phyloP scores from a whole-genome alignment of 2,329 filamentous ascomycete species.

The Microsporum ferrugineum region DNA sequence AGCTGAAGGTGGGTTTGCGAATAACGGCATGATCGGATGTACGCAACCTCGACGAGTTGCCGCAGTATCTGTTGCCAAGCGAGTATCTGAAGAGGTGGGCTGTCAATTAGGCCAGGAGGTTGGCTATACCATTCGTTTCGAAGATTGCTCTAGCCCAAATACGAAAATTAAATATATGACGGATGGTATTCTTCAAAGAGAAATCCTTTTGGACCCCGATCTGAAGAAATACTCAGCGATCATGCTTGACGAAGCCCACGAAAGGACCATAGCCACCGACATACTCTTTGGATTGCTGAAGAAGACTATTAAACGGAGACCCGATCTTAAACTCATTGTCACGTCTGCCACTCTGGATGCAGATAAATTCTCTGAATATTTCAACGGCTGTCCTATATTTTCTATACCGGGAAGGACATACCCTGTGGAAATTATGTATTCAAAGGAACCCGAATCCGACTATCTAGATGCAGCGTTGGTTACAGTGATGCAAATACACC shows the following conservation, averaged over 20 bases:
- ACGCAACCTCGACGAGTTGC: constrained; percentile 95
- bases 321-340: constrained; percentile 88
- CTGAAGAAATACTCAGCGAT: constrained; percentile 86
- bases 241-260: constrained; percentile 97
- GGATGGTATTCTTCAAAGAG: constrained; percentile 92
- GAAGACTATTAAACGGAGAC: constrained; percentile 74
- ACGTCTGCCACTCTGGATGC: constrained; percentile 94
- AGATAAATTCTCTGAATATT: constrained; percentile 94
- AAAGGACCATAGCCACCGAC: constrained; percentile 90
- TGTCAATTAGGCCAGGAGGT: constrained; percentile 85
- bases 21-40: constrained; percentile 82
- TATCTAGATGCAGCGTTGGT: constrained; percentile 90
- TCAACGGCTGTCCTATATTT: constrained; percentile 91
- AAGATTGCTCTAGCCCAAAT: constrained; percentile 75
- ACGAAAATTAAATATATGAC: constrained; percentile 99
- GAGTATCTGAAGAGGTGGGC: constrained; percentile 90
- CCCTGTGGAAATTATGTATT: constrained; percentile 93
- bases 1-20: constrained; percentile 80
- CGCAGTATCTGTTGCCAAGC: constrained; percentile 93
- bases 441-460: constrained; percentile 85
- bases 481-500: constrained; percentile 95
- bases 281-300: constrained; percentile 90
- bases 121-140: constrained; percentile 94
- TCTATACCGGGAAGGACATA: constrained; percentile 91
- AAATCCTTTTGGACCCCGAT: constrained; percentile 85